phyloP scores from a whole-genome alignment of 495 filamentous ascomycete genomes.

The Penicillium riverlandense region DNA sequence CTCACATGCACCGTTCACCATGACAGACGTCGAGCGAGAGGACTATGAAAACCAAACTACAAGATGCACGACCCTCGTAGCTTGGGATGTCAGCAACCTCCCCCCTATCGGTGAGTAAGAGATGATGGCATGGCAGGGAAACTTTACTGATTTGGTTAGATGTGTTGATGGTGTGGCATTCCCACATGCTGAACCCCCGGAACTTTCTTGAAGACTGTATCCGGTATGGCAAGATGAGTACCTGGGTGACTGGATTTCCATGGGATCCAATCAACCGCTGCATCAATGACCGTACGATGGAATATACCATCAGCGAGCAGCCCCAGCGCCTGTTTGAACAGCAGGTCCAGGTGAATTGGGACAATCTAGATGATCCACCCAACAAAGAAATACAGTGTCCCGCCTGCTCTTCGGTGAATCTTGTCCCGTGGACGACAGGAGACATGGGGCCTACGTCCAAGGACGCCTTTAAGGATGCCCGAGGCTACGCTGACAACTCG shows the following conservation, averaged over 20 bases:
- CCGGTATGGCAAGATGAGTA: conserved; percentile 45
- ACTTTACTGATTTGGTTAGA: conserved; percentile 32
- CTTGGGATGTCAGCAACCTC: conserved; percentile 12
- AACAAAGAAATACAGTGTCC: conserved; percentile 50
- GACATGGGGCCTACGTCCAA: conserved; percentile 4
- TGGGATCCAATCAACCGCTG: conserved; percentile 54
- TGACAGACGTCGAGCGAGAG: conserved; percentile 2
- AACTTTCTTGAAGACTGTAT: conserved; percentile 71
- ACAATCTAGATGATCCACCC: conserved; percentile 45
- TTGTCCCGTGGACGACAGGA: conserved; percentile 18
- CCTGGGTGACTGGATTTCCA: conserved; percentile 64
- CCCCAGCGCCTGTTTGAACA: conserved; percentile 42
- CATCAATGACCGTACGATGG: conserved; percentile 56
- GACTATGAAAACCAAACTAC: conserved; percentile 9
- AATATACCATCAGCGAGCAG: conserved; percentile 45
- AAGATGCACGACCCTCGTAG: conserved; percentile 5
- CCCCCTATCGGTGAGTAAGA: conserved; percentile 20
- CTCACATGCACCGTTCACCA: conserved; percentile 6
- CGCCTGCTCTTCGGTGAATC: conserved; percentile 29
- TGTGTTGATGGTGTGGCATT: conserved; percentile 84
- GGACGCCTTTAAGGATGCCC: conserved; percentile 8
- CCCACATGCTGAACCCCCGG: conserved; percentile 75
- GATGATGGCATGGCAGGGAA: not conserved
- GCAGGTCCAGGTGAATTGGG: conserved; percentile 50
- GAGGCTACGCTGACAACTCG: conserved; percentile 58